These are phyloP conservation scores for Mortierella sp. DNA, from an alignment of 371 early-diverging fungal species.

Conservation along the genomic window DNA sequence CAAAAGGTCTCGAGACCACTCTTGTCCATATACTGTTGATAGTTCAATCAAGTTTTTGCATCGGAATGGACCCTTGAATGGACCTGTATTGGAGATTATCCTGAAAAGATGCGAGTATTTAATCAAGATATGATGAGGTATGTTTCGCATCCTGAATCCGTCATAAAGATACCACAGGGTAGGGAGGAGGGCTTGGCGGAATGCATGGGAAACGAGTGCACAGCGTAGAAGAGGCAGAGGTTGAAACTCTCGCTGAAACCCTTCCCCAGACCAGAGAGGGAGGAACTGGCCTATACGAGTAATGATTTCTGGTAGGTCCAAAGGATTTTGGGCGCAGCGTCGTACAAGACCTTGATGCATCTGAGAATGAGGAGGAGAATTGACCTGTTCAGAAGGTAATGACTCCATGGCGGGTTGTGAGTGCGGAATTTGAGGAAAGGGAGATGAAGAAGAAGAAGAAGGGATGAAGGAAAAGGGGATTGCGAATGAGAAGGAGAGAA, in stretches of 20 bases:
- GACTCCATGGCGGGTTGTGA: not conserved
- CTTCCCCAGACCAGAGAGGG: conserved; percentile 39
- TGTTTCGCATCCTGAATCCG: conserved; percentile 36
- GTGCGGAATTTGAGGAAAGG: not conserved
- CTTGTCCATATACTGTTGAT: conserved; percentile 45
- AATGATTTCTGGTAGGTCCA: conserved; percentile 35
- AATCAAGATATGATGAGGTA: conserved; percentile 18
- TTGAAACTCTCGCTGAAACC: conserved; percentile 25
- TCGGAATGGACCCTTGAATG: conserved; percentile 46
- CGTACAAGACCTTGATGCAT: not conserved
- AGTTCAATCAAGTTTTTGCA: conserved; percentile 39
- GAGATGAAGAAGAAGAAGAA: not conserved
- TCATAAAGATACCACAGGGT: conserved; percentile 46
- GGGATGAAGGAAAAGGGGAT: not conserved
- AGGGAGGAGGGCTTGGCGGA: conserved; percentile 21
- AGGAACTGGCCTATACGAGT: conserved; percentile 41
- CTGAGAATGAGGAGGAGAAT: not conserved
- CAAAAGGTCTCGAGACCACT: conserved; percentile 38
- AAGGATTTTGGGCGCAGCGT: conserved; percentile 17
- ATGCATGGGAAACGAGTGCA: conserved; percentile 21
- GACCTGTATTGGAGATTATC: conserved; percentile 36
- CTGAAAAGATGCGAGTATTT: conserved; percentile 39
- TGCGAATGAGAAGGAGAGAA: not conserved
- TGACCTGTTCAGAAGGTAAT: not conserved
- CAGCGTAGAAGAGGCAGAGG: conserved; percentile 32